Percentiles rank a stretch among this genome's conserved stretches.
Evolutionary conservation across 1,139 yeast genomes (phyloP).

Genomic region (Saccharomyces uvarum): DNA sequence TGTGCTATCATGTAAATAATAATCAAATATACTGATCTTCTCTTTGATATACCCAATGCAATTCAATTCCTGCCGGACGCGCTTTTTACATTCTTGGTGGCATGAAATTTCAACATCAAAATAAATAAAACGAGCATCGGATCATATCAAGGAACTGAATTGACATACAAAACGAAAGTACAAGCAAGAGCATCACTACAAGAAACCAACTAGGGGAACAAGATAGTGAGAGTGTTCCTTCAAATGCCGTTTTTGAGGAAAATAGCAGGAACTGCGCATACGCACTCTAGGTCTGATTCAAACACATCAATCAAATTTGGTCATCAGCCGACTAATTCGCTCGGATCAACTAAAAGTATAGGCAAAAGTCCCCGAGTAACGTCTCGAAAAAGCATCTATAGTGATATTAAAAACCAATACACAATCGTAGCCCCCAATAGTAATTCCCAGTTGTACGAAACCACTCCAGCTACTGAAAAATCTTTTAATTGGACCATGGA

Average conservation of each 20-base stretch:
- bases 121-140: not conserved
- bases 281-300: slow-evolving; percentile 25
- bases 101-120: not conserved
- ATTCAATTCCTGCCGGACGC: not conserved
- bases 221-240: not conserved
- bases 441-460: not conserved
- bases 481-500: not conserved
- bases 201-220: not conserved
- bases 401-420: not conserved
- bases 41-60: not conserved
- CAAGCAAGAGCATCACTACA: not conserved
- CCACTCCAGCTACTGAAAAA: not conserved
- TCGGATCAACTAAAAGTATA: not conserved
- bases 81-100: not conserved
- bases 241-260: slow-evolving; percentile 25
- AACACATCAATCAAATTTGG: slow-evolving; percentile 16
- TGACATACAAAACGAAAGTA: not conserved
- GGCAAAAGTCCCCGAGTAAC: not conserved
- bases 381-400: not conserved
- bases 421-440: not conserved
- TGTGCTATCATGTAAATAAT: not conserved
- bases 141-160: not conserved
- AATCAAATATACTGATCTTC: not conserved
- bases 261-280: slow-evolving; percentile 18
- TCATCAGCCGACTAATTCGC: slow-evolving; percentile 9